Base-by-base conservation (phyloP, 2,329 filamentous ascomycete genomes). In the Penicillium brevicompactum region DNA sequence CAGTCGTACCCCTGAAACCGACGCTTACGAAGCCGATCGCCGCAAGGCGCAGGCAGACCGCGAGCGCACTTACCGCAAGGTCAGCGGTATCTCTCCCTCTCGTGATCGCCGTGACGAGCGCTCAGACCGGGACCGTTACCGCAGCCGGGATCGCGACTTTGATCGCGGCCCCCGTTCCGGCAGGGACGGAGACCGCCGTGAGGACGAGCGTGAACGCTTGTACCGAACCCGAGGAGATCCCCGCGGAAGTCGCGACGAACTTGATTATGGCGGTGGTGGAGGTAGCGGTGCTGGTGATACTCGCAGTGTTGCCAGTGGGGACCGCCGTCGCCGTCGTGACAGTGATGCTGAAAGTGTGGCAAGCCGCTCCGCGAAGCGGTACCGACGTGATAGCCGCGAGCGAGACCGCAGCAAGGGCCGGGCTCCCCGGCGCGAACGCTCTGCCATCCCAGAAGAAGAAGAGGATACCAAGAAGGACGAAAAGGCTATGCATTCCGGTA, bases 21-120 rank as follows among this genome's bases (percentile, higher is more conserved):
- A 99, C 76, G 86, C 91, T 18, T 99, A 99, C 74, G 94, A 97
- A 75, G 94, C 92, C 57, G 94, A 99, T 71, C 87, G 94, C 62
- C 89, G 92, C 67, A 94, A 93, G 74, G 93, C 93, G 42, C 92
- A 94, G 70, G 92, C 92, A 55, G 92, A 96, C 70, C 88, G 95
- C 46, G 95, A 97, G 77, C 89, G 92, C 62, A 92, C 95, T 66
- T 95, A 96, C 76, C 87, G 91, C 73, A 95, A 94, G 77, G 86
- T 86, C 76, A 89, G 88, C 61, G 78, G 84, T 65, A 69, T 84
- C 61, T 79, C 83, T 64, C 82, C 82, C 16, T 59, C 69, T n/a
- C 71, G 69, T 18, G 74, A 75, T 34, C 64, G 72, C 46, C 68
- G 70, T 7, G 70, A 74, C 30, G 72, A 74, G n/a, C 71, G 73